These are phyloP conservation scores for Fragaria vesca DNA, from an alignment of 306 rosid species.

Conservation along the genomic window DNA sequence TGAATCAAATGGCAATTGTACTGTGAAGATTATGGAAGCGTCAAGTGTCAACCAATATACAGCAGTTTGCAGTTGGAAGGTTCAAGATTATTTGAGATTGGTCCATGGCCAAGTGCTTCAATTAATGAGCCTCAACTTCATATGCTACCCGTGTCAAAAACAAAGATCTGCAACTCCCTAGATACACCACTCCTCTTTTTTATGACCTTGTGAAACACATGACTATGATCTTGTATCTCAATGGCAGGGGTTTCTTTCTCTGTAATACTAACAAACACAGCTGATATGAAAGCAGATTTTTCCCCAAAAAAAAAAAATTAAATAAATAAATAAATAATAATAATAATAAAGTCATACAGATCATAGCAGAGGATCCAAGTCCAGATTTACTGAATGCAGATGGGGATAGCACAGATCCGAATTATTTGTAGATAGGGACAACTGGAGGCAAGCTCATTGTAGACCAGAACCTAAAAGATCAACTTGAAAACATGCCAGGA, in stretches of 20 bases:
- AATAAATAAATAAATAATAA: too few species aligned
- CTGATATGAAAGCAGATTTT: background rate
- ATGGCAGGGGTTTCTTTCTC: background rate
- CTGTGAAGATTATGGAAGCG: background rate
- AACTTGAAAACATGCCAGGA: background rate
- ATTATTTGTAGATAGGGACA: background rate
- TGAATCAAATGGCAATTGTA: background rate
- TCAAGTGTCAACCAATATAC: too few species aligned
- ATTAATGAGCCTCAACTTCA: slow-evolving; percentile 10
- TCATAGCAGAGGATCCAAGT: background rate
- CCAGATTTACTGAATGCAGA: background rate
- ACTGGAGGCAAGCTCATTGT: background rate
- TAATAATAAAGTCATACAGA: background rate
- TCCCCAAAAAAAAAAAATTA: too few species aligned
- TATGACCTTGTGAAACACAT: background rate
- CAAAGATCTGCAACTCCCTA: background rate
- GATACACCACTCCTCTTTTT: background rate
- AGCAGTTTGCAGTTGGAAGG: background rate
- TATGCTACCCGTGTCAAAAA: background rate
- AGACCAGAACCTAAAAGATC: background rate
- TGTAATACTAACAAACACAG: background rate
- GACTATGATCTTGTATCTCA: background rate
- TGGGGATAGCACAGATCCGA: background rate
- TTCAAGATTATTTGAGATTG: background rate
- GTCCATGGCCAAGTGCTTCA: background rate